Conservation (phyloP, 2,329 filamentous ascomycete species). For the Diaporthe eres region DNA sequence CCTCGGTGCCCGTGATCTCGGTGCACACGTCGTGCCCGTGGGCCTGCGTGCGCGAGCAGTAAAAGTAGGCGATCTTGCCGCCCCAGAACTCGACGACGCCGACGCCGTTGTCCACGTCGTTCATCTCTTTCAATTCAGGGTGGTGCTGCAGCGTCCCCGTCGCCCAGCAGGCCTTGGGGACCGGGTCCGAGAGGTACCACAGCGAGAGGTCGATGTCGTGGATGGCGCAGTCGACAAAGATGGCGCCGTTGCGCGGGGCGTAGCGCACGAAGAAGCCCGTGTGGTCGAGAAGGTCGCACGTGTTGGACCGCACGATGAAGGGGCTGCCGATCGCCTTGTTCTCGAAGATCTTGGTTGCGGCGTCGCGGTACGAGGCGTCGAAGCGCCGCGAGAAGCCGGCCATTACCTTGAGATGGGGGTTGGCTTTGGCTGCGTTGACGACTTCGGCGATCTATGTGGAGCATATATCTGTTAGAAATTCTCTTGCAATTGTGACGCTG, state of each 20-base stretch:
- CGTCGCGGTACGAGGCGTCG: constrained; percentile 75
- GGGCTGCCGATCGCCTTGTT: constrained; percentile 70
- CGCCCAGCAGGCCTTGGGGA: constrained; percentile 69
- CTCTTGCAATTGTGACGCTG: not conserved
- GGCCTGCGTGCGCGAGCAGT: constrained; percentile 76
- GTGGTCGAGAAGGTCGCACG: constrained; percentile 76
- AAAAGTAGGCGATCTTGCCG: constrained; percentile 75
- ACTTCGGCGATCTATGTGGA: constrained; percentile 64
- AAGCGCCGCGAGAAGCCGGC: constrained; percentile 77
- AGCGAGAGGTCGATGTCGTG: constrained; percentile 78
- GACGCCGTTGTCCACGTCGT: constrained; percentile 74
- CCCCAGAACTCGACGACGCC: constrained; percentile 77
- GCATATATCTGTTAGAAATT: not conserved
- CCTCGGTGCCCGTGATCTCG: constrained; percentile 76
- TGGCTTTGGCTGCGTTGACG: constrained; percentile 66
- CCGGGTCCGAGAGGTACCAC: constrained; percentile 72
- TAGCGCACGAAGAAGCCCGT: constrained; percentile 78
- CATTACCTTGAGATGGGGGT: constrained; percentile 75
- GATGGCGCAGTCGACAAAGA: constrained; percentile 80
- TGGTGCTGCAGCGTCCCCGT: constrained; percentile 72
- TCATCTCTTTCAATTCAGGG: constrained; percentile 68
- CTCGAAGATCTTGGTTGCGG: constrained; percentile 63
- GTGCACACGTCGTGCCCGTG: constrained; percentile 77
- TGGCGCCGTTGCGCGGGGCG: constrained; percentile 74
- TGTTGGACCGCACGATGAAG: constrained; percentile 74